Evolutionary conservation across 257 asterid species (phyloP), one percentile per base, ranked within the genome.

Genomic region (Craterostigma plantagineum): DNA sequence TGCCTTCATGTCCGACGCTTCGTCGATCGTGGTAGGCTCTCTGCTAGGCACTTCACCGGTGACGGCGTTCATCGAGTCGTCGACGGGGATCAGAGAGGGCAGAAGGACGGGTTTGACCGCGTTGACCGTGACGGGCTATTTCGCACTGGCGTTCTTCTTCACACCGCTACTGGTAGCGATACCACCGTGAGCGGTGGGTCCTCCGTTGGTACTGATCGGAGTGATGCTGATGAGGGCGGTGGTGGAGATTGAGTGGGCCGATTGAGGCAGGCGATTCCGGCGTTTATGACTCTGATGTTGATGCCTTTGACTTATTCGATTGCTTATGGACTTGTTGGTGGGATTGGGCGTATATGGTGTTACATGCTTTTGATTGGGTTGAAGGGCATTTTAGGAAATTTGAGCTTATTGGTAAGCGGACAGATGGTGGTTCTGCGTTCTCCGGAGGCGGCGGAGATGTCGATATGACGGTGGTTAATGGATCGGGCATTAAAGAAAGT

Each of bases 171-270:
- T 79, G 46, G 92, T 90, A 4, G 72, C 90, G 5, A 79, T 79
- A 11, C 92, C 87, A 52, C 56, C 80, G 16, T 79, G 87, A 83
- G 92, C 92, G 15, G 87, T 79, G 55, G 92, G 92, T 57, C 92
- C 92, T 35, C 87, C 87, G 55, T 54, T 79, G 48, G 59, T 75
- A 38, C 45, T 79, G 49, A 87, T 79, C 14, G 92, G 87, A 1
- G 87, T 75, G 7, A n/a, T 79, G 67, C 75, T 79, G 92, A 79
- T 79, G 92, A 65, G 39, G 51, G 49, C 82, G 34, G 92, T 69
- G 54, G 74, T 60, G 66, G 87, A 79, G 48, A 64, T 79, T 12
- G 87, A 79, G 14, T 75, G 92, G 92, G 68, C 66, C 13, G 83
- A 79, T 15, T 79, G 92, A 57, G 67, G 66, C 60, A 75, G 47